Evolutionary conservation across 768 basidiomycete species (phyloP), one percentile per base, ranked within the genome.

Genomic region (Myochromella boudieri): DNA sequence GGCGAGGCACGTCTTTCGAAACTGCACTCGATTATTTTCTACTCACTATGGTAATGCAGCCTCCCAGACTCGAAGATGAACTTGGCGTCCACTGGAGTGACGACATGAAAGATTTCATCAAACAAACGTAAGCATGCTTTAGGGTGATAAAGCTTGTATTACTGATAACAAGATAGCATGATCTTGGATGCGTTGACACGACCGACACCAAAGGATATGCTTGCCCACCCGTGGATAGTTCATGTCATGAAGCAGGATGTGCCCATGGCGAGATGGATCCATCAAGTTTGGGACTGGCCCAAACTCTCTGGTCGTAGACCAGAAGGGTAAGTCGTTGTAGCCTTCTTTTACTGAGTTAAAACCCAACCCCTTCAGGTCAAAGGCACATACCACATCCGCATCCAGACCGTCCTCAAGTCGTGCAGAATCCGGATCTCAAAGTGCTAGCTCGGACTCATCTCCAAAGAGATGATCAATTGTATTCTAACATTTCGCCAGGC

Each of bases 91-190:
- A 77, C 50, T 95, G 91, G 88, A 84, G 82, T 51, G 72, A 81
- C 25, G 82, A 82, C 20, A 93, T 95, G 87, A 95, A 95, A 66
- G 87, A 92, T 55, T 97, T 95, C 68, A 84, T 95, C 68, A 83
- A 77, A 60, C 75, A 80, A 60, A 82, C 90, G 94, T 95, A 62
- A 60, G 89, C 37, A 28, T 42, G 28, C 20, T 21, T 44, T 22
- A 11, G 21, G 29, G 37, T 17, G 27, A 15, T n/a, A 5, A 42
- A 26, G 6, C 18, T 33, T 21, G 26, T 17, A 34, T 46, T 38
- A 39, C 38, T 49, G 15, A 38, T 38, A 34, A 33, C 44, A 36
- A 25, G 37, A 51, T 49, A 61, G 54, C 27, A 42, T 50, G 89
- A 57, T 75, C 51, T 80, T 88, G 32, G 83, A 87, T 54, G 75